Base-by-base conservation (phyloP, 2,329 filamentous ascomycete genomes). In the Lachnellula arida region DNA sequence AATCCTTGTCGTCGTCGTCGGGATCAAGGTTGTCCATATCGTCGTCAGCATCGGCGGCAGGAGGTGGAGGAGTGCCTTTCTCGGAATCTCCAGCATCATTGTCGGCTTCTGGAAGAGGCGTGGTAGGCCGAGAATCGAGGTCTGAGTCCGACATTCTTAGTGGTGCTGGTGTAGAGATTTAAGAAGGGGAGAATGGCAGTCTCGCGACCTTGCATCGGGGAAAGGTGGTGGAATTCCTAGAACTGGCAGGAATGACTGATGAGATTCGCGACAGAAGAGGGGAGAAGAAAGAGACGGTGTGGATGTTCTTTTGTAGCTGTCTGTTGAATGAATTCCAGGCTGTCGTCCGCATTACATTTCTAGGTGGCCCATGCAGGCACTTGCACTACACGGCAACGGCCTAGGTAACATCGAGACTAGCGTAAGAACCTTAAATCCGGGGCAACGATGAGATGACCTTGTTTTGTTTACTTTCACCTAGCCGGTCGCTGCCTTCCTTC, bases 1-100 rank as follows among this genome's bases (percentile, higher is more conserved):
- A 56, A 37, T 75, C 73, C 35, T 60, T 56, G 46, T 62, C 61
- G 22, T 63, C 53, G 15, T 55, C 52, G 34, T 53, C 58, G 48
- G 63, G 62, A 28, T 67, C 63, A n/a, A 54, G 44, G 46, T 67
- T 63, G 47, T 69, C 67, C 59, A 66, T 62, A 54, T 69, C 68
- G 8, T 63, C 58, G 48, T 69, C 62, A n/a, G 63, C 60, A 25
- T 64, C 63, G 35, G 56, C 63, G n/a, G 61, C 56, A 34, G 61
- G 49, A 52, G 61, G 57, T 14, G 56, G 55, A 46, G 66, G 63
- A 19, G 54, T 57, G 39, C 66, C 64, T 50, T 67, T 60, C 9
- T 64, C 53, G 28, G 55, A 17, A 35, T 64, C 62, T 51, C 39
- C 53, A 12, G 49, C 28, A 51, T 61, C 63, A 50, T 60, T 50